Percentiles rank a stretch among this genome's conserved stretches.
phyloP scores from a whole-genome alignment of 2,329 filamentous ascomycete genomes.

The Fusarium coicis region DNA sequence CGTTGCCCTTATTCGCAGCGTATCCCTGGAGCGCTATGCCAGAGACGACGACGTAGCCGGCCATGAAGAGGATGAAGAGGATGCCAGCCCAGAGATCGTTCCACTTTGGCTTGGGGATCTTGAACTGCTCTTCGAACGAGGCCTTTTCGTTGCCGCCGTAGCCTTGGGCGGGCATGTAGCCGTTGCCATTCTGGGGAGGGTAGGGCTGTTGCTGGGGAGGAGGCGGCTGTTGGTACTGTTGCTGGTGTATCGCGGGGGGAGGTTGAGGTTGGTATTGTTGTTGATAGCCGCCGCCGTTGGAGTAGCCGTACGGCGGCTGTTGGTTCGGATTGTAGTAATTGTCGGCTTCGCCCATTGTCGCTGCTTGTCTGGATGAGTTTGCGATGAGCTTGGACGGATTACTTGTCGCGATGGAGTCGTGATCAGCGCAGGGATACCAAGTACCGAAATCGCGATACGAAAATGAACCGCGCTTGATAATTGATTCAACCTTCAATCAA shows the following conservation, averaged over 20 bases:
- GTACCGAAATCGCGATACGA: not conserved
- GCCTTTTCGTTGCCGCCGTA: constrained; percentile 58
- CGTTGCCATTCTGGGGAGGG: constrained; percentile 42
- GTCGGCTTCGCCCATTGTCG: constrained; percentile 51
- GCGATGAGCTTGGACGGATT: too few relatives aligned
- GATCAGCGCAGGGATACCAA: constrained; percentile 31
- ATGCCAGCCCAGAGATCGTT: constrained; percentile 92
- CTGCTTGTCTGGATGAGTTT: not conserved
- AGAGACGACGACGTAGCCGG: constrained; percentile 81
- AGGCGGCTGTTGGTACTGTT: constrained; percentile 39
- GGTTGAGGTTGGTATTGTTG: constrained; percentile 44
- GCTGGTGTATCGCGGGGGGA: constrained; percentile 29
- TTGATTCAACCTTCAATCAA: not conserved
- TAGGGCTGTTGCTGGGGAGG: constrained; percentile 36
- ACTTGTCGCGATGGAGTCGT: constrained; percentile 4
- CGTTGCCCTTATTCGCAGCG: constrained; percentile 67
- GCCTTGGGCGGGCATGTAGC: constrained; percentile 51
- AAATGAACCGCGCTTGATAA: constrained; percentile 1
- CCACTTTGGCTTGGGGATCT: constrained; percentile 83
- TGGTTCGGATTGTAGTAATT: constrained; percentile 46
- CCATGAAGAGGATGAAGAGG: constrained; percentile 76
- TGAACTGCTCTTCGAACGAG: constrained; percentile 83
- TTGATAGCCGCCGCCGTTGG: constrained; percentile 35
- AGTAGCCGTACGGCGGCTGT: constrained; percentile 30
- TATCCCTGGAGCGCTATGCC: constrained; percentile 82